phyloP scores from a whole-genome alignment of 495 filamentous ascomycete genomes.

The Tuber microsphaerosporum region DNA sequence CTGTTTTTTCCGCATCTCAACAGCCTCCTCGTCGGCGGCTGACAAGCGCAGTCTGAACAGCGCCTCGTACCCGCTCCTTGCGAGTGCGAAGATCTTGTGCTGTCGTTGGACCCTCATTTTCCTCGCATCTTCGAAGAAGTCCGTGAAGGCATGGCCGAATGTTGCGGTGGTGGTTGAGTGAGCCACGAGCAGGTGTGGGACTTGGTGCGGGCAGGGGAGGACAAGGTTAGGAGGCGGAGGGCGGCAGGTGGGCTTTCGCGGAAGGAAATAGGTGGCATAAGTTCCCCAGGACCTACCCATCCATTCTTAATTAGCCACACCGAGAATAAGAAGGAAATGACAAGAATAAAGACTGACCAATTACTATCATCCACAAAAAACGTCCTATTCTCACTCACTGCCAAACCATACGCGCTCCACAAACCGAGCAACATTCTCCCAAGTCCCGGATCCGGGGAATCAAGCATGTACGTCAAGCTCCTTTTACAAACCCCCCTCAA shows the following conservation, averaged over 20 bases:
- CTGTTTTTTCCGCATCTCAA: conserved; percentile 42
- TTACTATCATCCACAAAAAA: conserved; percentile 71
- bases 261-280: conserved; percentile 59
- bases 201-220: conserved; percentile 63
- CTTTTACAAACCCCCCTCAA: conserved; percentile 53
- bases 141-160: conserved; percentile 54
- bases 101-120: conserved; percentile 49
- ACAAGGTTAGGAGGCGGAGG: conserved; percentile 57
- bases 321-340: neutral
- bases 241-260: conserved; percentile 52
- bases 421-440: conserved; percentile 63
- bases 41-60: conserved; percentile 57
- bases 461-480: conserved; percentile 64
- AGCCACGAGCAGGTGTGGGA: conserved; percentile 62
- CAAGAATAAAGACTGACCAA: conserved; percentile 47
- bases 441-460: conserved; percentile 59
- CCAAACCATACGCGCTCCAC: conserved; percentile 70
- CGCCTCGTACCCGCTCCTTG: conserved; percentile 56
- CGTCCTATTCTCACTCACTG: conserved; percentile 57
- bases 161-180: conserved; percentile 52
- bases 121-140: conserved; percentile 47
- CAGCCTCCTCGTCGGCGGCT: conserved; percentile 48
- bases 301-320: conserved; percentile 20
- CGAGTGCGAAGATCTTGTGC: conserved; percentile 54
- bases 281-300: conserved; percentile 56